Percentiles rank a stretch among this genome's conserved stretches.
These are phyloP conservation scores for Lentinus brumalis DNA, from an alignment of 768 basidiomycete species.

Conservation along the genomic window DNA sequence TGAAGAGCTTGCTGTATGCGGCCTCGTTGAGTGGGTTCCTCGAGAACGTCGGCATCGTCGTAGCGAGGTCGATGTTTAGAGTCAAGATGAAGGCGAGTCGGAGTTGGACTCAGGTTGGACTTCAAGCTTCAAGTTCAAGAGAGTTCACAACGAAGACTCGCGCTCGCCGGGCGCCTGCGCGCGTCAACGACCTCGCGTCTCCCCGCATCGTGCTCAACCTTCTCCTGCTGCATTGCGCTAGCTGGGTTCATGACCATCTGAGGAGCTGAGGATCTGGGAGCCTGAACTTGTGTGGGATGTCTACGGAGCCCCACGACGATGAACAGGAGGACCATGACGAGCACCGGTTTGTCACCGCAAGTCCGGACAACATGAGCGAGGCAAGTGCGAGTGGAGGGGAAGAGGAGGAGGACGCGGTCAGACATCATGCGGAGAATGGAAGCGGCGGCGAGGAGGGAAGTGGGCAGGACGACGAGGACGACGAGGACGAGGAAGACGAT, in stretches of 20 bases:
- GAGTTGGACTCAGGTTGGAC: too few species aligned
- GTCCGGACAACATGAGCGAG: constrained; percentile 22
- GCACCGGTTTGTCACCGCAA: constrained; percentile 9
- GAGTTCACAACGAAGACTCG: background rate
- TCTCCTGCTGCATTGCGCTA: background rate
- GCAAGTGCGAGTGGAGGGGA: constrained; percentile 7
- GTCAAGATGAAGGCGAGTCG: background rate
- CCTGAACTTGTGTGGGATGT: constrained; percentile 1
- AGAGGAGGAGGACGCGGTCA: background rate
- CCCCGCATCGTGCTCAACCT: background rate
- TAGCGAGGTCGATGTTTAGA: background rate
- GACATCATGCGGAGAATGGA: constrained; percentile 37
- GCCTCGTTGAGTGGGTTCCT: constrained; percentile 48
- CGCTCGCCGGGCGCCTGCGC: background rate
- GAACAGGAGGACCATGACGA: constrained; percentile 2
- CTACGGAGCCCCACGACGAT: constrained; percentile 2
- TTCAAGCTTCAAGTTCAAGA: too few species aligned
- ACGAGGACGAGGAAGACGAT: constrained; percentile 52
- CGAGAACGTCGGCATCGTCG: constrained; percentile 51
- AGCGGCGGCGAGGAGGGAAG: constrained; percentile 29
- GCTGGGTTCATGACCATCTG: background rate
- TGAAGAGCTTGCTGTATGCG: constrained; percentile 45
- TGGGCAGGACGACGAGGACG: constrained; percentile 33
- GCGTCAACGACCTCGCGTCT: background rate
- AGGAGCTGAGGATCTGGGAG: too few species aligned